These are phyloP conservation scores for Geotrichum cucujoidarum DNA, from an alignment of 1,139 yeast species.

Conservation along the genomic window DNA sequence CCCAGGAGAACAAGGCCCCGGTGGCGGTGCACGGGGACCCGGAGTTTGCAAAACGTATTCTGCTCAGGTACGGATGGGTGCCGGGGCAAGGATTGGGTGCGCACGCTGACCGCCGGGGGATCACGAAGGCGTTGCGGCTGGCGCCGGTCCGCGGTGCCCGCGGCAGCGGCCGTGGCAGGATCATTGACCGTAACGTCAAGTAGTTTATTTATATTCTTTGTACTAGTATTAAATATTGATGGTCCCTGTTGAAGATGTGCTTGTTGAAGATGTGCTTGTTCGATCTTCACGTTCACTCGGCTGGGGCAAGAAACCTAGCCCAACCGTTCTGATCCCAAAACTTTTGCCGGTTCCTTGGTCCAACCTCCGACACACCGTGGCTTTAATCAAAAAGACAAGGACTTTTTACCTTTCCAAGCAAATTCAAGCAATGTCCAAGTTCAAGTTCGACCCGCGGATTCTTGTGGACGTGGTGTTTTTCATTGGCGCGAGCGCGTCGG, in stretches of 20 bases:
- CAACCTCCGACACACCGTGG: no score
- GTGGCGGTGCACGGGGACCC: not conserved
- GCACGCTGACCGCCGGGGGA: constrained; percentile 20
- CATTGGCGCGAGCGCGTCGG: constrained; percentile 77
- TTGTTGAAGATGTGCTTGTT: no score
- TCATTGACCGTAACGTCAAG: constrained; percentile 23
- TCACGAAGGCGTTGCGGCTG: constrained; percentile 24
- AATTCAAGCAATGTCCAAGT: constrained; percentile 15
- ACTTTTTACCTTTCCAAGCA: no score
- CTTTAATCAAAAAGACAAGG: no score
- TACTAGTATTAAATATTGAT: no score
- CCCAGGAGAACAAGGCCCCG: constrained; percentile 46
- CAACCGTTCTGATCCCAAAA: no score
- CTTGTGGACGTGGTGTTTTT: constrained; percentile 62
- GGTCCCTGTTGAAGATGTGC: no score
- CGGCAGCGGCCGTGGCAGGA: constrained; percentile 18
- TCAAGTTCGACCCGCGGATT: constrained; percentile 31
- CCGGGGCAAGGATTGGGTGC: constrained; percentile 23
- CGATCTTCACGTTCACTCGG: no score
- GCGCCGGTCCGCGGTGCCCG: constrained; percentile 13
- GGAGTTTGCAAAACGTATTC: constrained; percentile 18
- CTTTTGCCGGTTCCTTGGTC: no score
- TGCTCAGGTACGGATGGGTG: constrained; percentile 28
- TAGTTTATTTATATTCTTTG: no score
- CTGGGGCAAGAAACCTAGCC: no score